A percentile compares a stretch with the other conserved stretches of the same genome.
Evolutionary conservation across 2,329 filamentous ascomycete species (phyloP).

Genomic region (Penicillium paneum): DNA sequence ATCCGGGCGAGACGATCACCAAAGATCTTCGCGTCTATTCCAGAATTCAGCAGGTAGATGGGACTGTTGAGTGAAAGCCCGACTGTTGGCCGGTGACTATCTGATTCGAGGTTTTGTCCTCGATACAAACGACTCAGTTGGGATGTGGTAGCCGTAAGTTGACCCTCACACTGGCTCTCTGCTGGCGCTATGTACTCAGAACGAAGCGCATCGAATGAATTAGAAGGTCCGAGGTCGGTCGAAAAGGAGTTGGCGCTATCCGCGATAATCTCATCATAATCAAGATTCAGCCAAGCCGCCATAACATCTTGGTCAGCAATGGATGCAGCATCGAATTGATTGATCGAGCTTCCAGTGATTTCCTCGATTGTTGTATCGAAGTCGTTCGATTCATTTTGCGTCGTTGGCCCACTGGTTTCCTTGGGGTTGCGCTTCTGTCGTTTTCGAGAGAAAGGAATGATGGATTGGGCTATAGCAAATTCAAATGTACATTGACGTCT

Average conservation of each 20-base stretch:
- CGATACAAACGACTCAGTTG: not conserved
- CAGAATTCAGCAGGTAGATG: constrained; percentile 24
- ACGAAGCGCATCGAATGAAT: not conserved
- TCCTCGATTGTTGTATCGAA: not conserved
- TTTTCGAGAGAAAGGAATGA: not conserved
- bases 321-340: not conserved
- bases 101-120: not conserved
- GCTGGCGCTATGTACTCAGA: not conserved
- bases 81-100: not conserved
- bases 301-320: constrained; percentile 4
- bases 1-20: constrained; percentile 18
- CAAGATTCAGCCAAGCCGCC: constrained; percentile 11
- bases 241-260: not conserved
- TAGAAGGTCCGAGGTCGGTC: not conserved
- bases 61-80: constrained; percentile 20
- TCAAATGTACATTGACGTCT: constrained; percentile 23
- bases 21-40: constrained; percentile 16
- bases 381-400: not conserved
- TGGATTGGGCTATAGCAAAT: constrained; percentile 12
- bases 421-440: not conserved
- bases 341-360: not conserved
- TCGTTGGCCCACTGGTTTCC: not conserved
- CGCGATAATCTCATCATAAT: not conserved
- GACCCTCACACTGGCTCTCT: not conserved
- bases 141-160: not conserved